These are phyloP conservation scores for Chrysopogon serrulatus DNA, from an alignment of 176 grass and related monocot species.

Conservation along the genomic window DNA sequence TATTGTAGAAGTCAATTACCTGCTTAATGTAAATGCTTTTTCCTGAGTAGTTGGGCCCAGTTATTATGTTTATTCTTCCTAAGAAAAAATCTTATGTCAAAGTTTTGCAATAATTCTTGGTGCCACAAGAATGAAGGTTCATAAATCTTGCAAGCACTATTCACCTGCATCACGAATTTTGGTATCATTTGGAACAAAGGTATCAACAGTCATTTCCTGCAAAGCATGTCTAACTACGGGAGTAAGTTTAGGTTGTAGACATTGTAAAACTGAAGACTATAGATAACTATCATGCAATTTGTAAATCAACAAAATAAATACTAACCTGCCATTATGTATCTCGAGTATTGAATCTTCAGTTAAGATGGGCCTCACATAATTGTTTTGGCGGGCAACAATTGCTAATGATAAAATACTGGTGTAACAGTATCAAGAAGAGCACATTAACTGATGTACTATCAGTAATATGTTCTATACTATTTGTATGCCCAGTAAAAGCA, in stretches of 20 bases:
- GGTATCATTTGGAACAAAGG: conserved; percentile 95
- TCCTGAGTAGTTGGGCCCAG: conserved; percentile 94
- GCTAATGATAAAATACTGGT: conserved; percentile 84
- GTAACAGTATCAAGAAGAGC: conserved; percentile 15
- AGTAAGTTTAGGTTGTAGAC: conserved; percentile 14
- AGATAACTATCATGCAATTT: background rate
- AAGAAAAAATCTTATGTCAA: conserved; percentile 9
- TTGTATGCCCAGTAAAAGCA: conserved; percentile 6
- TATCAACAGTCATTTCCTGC: conserved; percentile 99
- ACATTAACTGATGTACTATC: background rate
- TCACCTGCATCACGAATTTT: conserved; percentile 63
- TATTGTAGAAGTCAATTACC: conserved; percentile 37
- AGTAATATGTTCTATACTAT: conserved; percentile 1
- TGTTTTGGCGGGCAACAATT: conserved; percentile 79
- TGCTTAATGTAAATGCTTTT: conserved; percentile 99
- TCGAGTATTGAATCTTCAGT: conserved; percentile 75
- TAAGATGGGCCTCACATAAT: conserved; percentile 86
- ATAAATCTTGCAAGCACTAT: conserved; percentile 6
- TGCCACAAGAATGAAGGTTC: background rate
- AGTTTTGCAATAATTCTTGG: background rate
- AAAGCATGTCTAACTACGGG: conserved; percentile 68
- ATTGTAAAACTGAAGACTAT: background rate
- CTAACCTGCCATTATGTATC: conserved; percentile 94
- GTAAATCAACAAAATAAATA: conserved; percentile 11
- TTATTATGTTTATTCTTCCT: conserved; percentile 98